Base-by-base conservation (phyloP, 2,329 filamentous ascomycete genomes). In the Blastomyces emzantsi region DNA sequence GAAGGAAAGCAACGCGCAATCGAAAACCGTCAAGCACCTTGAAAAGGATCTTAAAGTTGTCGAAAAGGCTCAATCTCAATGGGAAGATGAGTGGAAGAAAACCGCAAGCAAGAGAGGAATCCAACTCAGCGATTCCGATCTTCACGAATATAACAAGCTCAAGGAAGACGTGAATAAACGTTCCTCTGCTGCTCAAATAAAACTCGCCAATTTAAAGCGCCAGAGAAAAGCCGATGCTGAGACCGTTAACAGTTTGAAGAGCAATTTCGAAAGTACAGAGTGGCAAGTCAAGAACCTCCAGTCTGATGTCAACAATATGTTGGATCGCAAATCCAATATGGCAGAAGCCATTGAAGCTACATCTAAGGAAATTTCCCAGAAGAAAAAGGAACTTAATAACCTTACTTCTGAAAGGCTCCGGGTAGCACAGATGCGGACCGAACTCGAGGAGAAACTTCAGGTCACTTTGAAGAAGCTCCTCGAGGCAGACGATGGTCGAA, bases 191-290 rank as follows among this genome's bases (percentile, higher is more conserved):
- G 90, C 96, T 69, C 90, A 94, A 72, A 84, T 88, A 67, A 90
- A 90, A 69, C 82, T 96, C 49, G 90, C 95, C 75, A 90, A 92
- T 67, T 83, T 97, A n/a, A 84, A 86, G 63, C 90, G 92, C 28
- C 91, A 97, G 72, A 83, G 91, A 66, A 96, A 93, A 76, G 94
- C 91, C 0, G 92, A 97, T 71, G 89, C 93, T 66, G 92, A 95
- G 65, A 94, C 92, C 0, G 89, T 93, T 65, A 93, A 90, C 71
- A 96, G 89, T 67, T 81, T 97, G 66, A 92, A 90, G 75, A 90
- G 90, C 71, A 96, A 92, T 73, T 87, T 97, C 41, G 91, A 96
- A 67, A 87, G 83, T 62, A 86, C 88, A 19, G 83, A 94, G 67
- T 87, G 87, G 69, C 85, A 88, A 45, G 82, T 90, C 15, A 85